Conservation (phyloP, 1,284 basidiomycete genomes). For the Ceratobasidium sp. region DNA sequence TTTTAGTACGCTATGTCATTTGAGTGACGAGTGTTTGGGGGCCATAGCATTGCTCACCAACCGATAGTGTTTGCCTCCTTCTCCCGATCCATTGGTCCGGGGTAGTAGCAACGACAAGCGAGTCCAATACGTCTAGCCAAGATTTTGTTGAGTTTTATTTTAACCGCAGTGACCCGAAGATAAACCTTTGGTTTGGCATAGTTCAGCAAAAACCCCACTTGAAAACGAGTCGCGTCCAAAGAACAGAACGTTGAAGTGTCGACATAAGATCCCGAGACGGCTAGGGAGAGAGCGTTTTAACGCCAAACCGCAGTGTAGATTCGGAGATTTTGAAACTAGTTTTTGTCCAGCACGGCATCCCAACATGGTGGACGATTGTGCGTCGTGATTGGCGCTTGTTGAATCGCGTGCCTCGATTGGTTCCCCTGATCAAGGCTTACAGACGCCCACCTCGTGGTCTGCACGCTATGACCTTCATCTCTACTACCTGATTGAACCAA, state of each 20-base stretch:
- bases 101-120: conserved; percentile 52
- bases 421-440: not conserved
- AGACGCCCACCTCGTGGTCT: conserved; percentile 22
- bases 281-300: not conserved
- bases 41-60: conserved; percentile 24
- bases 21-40: not conserved
- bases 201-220: conserved; percentile 52
- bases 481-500: not conserved
- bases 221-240: conserved; percentile 59
- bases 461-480: conserved; percentile 2
- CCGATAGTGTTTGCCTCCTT: conserved; percentile 44
- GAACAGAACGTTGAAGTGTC: conserved; percentile 55
- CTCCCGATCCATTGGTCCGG: conserved; percentile 48
- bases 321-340: not conserved
- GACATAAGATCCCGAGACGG: conserved; percentile 19
- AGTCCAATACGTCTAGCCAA: conserved; percentile 47
- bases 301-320: not conserved
- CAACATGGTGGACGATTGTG: conserved; percentile 2
- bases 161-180: not conserved
- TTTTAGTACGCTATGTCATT: conserved; percentile 8
- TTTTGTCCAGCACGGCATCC: not conserved
- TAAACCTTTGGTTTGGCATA: conserved; percentile 53
- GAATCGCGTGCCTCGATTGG: not conserved
- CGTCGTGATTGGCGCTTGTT: conserved; percentile 8
- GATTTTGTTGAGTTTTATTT: not conserved